Conservation (phyloP, 345 rosid genomes). For the Corchorus olitorius region DNA sequence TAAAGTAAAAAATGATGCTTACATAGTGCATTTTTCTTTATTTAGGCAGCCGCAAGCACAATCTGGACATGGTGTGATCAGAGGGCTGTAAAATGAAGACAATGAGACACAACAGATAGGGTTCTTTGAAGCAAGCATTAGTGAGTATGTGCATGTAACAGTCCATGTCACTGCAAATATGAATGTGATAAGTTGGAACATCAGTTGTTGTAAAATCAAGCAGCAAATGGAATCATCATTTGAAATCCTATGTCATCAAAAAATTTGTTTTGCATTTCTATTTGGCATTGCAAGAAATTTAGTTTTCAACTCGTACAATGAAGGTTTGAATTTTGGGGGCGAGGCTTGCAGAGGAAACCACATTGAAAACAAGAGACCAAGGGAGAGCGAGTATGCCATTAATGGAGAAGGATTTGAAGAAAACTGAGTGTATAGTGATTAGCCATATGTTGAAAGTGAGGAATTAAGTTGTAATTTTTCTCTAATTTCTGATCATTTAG, state of each 20-base stretch:
- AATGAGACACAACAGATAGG: conserved; percentile 59
- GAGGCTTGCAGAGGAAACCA: too few species aligned
- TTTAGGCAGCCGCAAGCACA: conserved; percentile 28
- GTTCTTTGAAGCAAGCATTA: conserved; percentile 40
- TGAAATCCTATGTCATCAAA: neutral
- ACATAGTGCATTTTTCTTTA: neutral
- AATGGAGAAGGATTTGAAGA: too few species aligned
- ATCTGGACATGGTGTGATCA: conserved; percentile 46
- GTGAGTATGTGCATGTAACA: conserved; percentile 54
- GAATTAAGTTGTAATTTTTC: too few species aligned
- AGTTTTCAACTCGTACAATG: too few species aligned
- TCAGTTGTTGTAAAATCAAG: neutral
- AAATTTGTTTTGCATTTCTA: too few species aligned
- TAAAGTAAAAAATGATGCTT: neutral
- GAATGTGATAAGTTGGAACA: neutral
- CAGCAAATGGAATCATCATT: neutral
- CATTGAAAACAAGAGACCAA: too few species aligned
- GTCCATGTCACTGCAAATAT: conserved; percentile 56
- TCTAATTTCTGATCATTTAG: too few species aligned
- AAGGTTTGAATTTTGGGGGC: too few species aligned
- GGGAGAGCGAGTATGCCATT: too few species aligned
- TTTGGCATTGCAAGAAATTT: neutral
- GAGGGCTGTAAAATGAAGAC: conserved; percentile 52
- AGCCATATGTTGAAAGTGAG: too few species aligned
- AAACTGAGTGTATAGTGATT: too few species aligned